phyloP scores from a whole-genome alignment of 2,329 filamentous ascomycete species.

The Monosporascus ibericus region DNA sequence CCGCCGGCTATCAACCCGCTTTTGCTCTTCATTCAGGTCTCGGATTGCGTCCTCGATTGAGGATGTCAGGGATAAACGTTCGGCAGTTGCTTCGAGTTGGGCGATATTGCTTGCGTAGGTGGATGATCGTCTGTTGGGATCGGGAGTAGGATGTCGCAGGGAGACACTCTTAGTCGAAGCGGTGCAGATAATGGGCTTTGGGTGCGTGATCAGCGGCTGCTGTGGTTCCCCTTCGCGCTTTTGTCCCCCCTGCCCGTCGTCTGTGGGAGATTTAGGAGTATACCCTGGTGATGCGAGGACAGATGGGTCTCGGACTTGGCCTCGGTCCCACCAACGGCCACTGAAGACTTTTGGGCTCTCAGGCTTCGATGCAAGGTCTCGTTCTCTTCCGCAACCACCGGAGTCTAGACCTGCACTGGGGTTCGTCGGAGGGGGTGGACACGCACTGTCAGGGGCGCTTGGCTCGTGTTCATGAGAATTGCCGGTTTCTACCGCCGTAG shows the following conservation, averaged over 20 bases:
- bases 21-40: conserved; percentile 64
- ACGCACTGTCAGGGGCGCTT: conserved; percentile 19
- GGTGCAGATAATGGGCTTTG: conserved; percentile 42
- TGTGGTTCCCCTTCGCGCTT: conserved; percentile 1
- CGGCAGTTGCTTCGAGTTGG: conserved; percentile 68
- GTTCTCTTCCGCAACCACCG: conserved; percentile 1
- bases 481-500: conserved; percentile 9
- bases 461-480: conserved; percentile 25
- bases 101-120: conserved; percentile 63
- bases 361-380: conserved; percentile 9
- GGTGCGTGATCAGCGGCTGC: conserved; percentile 19
- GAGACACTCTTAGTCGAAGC: conserved; percentile 37
- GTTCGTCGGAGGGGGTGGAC: conserved; percentile 13
- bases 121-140: conserved; percentile 54
- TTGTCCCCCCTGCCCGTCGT: background rate
- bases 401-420: conserved; percentile 8
- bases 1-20: conserved; percentile 60
- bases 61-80: conserved; percentile 66
- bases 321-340: background rate
- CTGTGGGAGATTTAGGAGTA: conserved; percentile 4
- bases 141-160: conserved; percentile 55
- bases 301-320: conserved; percentile 9
- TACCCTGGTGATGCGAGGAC: conserved; percentile 5
- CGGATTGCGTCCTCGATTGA: conserved; percentile 75
- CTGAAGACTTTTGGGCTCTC: conserved; percentile 8